Evolutionary conservation across 805 yeast genomes (phyloP).

Genomic region (Teunomyces kruisii): DNA sequence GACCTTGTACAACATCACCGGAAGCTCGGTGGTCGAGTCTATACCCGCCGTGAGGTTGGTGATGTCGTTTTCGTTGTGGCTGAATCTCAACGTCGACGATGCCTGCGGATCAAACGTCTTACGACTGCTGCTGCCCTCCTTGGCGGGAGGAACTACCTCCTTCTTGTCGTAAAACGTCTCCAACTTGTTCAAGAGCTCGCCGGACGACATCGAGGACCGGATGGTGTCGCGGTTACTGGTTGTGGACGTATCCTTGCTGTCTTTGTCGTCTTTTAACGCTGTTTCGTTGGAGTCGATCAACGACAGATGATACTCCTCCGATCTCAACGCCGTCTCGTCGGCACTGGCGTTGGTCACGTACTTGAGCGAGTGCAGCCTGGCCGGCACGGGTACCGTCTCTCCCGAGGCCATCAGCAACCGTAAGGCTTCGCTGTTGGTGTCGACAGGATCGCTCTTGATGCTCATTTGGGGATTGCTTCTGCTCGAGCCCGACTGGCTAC

Average conservation of each 20-base stretch:
- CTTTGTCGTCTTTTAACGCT: neutral
- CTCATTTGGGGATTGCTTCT: neutral
- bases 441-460: slow-evolving; percentile 6
- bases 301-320: slow-evolving; percentile 5
- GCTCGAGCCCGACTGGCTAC: slow-evolving; percentile 3
- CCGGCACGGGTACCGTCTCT: neutral
- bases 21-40: slow-evolving; percentile 25
- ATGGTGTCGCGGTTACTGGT: slow-evolving; percentile 9
- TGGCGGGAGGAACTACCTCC: neutral
- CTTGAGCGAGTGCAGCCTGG: slow-evolving; percentile 1
- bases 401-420: slow-evolving; percentile 1
- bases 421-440: neutral
- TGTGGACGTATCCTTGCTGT: neutral
- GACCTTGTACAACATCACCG: slow-evolving; percentile 30
- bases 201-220: slow-evolving; percentile 26
- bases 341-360: neutral
- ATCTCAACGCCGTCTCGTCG: slow-evolving; percentile 5
- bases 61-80: slow-evolving; percentile 3
- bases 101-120: slow-evolving; percentile 7
- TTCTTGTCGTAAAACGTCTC: slow-evolving; percentile 13
- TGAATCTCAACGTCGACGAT: slow-evolving; percentile 8
- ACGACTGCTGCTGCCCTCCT: neutral
- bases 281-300: slow-evolving; percentile 10
- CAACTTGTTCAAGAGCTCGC: slow-evolving; percentile 28
- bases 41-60: slow-evolving; percentile 27